Percentiles rank a stretch among this genome's conserved stretches.
Conservation (phyloP, 805 yeast species). For the Zygotorulaspora florentina region DNA sequence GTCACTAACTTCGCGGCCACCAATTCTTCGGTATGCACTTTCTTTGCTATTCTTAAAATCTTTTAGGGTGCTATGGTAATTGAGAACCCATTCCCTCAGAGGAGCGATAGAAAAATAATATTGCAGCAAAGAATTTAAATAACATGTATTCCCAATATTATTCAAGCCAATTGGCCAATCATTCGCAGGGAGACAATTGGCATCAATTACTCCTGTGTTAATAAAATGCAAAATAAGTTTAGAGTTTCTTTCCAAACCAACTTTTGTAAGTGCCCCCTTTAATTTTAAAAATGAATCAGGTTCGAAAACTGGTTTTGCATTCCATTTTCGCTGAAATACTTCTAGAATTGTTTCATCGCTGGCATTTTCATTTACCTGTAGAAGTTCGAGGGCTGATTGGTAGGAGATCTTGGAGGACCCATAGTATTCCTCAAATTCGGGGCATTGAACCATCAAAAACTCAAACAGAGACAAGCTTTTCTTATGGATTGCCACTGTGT, state of each 20-base stretch:
- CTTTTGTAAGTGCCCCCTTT: constrained; percentile 51
- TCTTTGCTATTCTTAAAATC: constrained; percentile 25
- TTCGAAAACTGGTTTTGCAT: constrained; percentile 19
- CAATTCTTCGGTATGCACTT: constrained; percentile 57
- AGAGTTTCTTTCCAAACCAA: constrained; percentile 55
- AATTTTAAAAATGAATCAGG: constrained; percentile 51
- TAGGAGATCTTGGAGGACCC: constrained; percentile 27
- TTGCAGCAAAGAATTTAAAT: constrained; percentile 83
- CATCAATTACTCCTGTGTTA: constrained; percentile 58
- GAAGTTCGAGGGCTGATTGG: constrained; percentile 43
- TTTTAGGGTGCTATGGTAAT: constrained; percentile 43
- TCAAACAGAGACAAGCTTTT: constrained; percentile 55
- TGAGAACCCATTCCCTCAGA: constrained; percentile 58
- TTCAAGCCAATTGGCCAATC: constrained; percentile 88
- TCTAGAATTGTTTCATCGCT: constrained; percentile 46
- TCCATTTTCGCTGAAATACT: constrained; percentile 33
- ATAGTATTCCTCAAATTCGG: constrained; percentile 27
- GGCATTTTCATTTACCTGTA: constrained; percentile 50
- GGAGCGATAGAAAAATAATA: constrained; percentile 86
- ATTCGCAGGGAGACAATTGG: constrained; percentile 53
- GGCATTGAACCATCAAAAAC: constrained; percentile 42
- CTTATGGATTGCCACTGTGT: constrained; percentile 56
- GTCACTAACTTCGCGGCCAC: constrained; percentile 79
- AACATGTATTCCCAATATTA: constrained; percentile 95
- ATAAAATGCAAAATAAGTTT: constrained; percentile 53